A percentile compares a stretch with the other conserved stretches of the same genome.
Evolutionary conservation across 768 basidiomycete genomes (phyloP).

Genomic region (Russula ochroleuca): DNA sequence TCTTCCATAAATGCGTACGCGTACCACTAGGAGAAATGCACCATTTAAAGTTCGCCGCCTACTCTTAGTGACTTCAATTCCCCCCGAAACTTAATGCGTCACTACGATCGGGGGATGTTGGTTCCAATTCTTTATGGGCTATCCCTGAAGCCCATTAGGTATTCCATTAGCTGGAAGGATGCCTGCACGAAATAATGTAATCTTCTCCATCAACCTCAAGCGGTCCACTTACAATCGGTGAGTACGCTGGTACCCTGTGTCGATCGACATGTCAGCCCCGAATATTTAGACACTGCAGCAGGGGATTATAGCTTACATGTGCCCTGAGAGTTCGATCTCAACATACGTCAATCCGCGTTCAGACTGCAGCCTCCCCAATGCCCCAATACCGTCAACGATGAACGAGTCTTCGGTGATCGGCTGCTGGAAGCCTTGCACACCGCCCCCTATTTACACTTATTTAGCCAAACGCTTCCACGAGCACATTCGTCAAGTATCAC

Average conservation of each 20-base stretch:
- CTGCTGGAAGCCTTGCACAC: conserved; percentile 68
- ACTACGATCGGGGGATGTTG: background rate
- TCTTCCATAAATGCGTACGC: background rate
- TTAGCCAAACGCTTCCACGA: background rate
- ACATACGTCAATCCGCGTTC: conserved; percentile 66
- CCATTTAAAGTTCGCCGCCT: too few relatives aligned
- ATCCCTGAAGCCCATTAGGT: conserved; percentile 57
- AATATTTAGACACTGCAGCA: background rate
- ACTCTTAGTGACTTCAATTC: too few relatives aligned
- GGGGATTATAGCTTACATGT: conserved; percentile 49
- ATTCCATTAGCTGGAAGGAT: conserved; percentile 65
- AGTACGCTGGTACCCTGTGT: conserved; percentile 59
- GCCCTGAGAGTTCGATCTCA: conserved; percentile 68
- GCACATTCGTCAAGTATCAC: background rate
- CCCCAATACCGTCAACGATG: conserved; percentile 59
- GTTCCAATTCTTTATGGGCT: conserved; percentile 37
- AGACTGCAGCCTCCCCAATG: conserved; percentile 59
- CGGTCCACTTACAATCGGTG: conserved; percentile 47
- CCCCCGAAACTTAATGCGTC: too few relatives aligned
- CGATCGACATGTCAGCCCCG: background rate
- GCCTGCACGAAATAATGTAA: conserved; percentile 39
- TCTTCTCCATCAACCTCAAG: background rate
- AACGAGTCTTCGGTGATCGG: conserved; percentile 64
- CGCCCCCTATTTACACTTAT: conserved; percentile 44
- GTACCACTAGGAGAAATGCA: too few relatives aligned